Evolutionary conservation across 2,329 filamentous ascomycete species (phyloP), one percentile per base, ranked within the genome.

Genomic region (Penicillium sp.): DNA sequence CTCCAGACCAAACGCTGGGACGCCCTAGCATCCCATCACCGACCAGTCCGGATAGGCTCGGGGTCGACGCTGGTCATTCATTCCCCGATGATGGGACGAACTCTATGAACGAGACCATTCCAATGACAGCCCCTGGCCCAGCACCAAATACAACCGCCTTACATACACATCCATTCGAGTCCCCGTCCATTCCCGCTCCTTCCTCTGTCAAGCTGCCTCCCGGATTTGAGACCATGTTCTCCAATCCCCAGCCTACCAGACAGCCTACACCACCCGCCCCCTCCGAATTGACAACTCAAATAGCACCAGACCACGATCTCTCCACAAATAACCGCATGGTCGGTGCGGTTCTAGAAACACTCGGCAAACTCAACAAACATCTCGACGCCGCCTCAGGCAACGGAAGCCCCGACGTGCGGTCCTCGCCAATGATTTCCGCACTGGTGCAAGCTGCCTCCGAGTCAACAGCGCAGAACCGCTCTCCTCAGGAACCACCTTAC

Each of bases 151-250:
- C 4, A n/a, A n/a, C 25, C 11, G 11, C 6, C 6, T 4, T 13
- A 27, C 5, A 9, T 13, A n/a, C 6, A n/a, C 6, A 43, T 28
- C 17, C 39, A 8, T 44, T 40, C 13, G 47, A 43, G 18, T 21
- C 26, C 6, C 45, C 30, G 9, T 41, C 47, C n/a, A 30, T 35
- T 1, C 35, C 39, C 9, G 28, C 38, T 10, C 36, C 39, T 15
- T 43, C 34, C n/a, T 19, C 33, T n/a, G 45, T 38, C 39, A 56
- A 34, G 20, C 38, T 68, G 16, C 65, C 65, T 1, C 61, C 64
- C 11, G 65, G 65, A 1, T 69, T 64, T 36, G 65, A 67, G 20
- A 63, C 56, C 8, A 67, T 69, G 61, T 69, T 68, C 41, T 48
- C 55, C 5, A 58, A 47, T 18, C 55, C 48, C 7, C 37, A 36